Evolutionary conservation across 2,329 filamentous ascomycete genomes (phyloP), one percentile per base, ranked within the genome.

Genomic region (Biscogniauxia mediterranea): DNA sequence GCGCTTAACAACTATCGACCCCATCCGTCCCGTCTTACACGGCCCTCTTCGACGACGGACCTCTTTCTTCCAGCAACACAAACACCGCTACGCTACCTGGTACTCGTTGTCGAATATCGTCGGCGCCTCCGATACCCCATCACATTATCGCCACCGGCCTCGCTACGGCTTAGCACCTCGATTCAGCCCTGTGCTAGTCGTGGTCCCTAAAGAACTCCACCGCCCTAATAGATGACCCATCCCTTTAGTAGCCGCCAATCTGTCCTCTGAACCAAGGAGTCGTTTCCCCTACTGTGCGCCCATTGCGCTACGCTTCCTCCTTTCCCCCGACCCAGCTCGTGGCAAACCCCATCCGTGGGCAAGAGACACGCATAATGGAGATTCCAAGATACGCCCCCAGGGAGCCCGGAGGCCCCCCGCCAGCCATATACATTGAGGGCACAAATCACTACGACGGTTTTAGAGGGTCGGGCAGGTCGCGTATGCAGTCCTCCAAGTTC

Each of bases 401-500:
- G 65, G 71, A 71, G 64, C 67, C 70, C 46, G 70, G 71, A 64
- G 71, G 68, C 56, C 68, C 67, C 51, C 70, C 70, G 55, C 71
- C 71, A 13, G 65, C 70, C 63, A 73, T 72, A 68, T 70, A 70
- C 68, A 70, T 72, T 21, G 63, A 73, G 58, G 63, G 62, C 23
- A 67, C 69, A 42, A 66, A 64, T 52, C 67, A 64, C 21, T 69
- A 69, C 52, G 66, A 72, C 51, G 61, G 65, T 19, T 67, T 66
- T 55, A 66, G 65, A 59, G 64, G 65, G n/a, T 64, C 68, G 20
- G 64, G 65, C 17, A 65, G 68, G 49, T 59, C 68, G 23, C 68
- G 61, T 54, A 61, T 66, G 52, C 71, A 64, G 28, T 46, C 57
- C 3, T 70, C 73, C n/a, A 66, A 64, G 57, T 71, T 71, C 62